Conservation (phyloP, 2,329 filamentous ascomycete genomes). For the Camillea tinctor region DNA sequence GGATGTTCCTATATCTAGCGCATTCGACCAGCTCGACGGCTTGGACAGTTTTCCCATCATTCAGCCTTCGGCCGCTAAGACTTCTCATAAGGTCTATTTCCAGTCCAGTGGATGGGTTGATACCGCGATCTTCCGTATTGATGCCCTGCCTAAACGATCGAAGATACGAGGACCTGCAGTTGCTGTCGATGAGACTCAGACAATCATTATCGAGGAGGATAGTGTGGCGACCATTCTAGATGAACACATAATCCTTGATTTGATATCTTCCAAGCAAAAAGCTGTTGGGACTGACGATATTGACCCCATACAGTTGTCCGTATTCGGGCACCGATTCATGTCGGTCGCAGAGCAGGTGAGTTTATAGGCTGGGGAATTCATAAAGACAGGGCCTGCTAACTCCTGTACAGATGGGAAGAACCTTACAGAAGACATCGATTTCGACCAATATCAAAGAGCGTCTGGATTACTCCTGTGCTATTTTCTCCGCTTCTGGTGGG, state of each 20-base stretch:
- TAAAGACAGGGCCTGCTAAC: neutral
- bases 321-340: conserved; percentile 82
- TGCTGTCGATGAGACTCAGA: conserved; percentile 3
- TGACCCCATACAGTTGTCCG: conserved; percentile 71
- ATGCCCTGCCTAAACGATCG: conserved; percentile 5
- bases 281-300: conserved; percentile 58
- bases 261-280: conserved; percentile 53
- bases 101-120: conserved; percentile 18
- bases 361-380: too few relatives aligned
- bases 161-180: conserved; percentile 6
- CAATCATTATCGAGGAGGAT: conserved; percentile 13
- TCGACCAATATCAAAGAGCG: conserved; percentile 79
- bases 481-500: conserved; percentile 72
- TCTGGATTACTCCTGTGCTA: conserved; percentile 75
- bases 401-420: conserved; percentile 63
- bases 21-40: conserved; percentile 7
- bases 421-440: conserved; percentile 73
- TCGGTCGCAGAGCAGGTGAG: conserved; percentile 65
- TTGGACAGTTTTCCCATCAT: conserved; percentile 5
- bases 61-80: conserved; percentile 2
- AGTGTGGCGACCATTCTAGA: conserved; percentile 30
- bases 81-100: conserved; percentile 21
- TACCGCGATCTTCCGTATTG: conserved; percentile 16
- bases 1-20: conserved; percentile 7
- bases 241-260: conserved; percentile 38